A percentile compares a stretch with the other conserved stretches of the same genome.
Conservation (phyloP, 2,329 filamentous ascomycete species). For the Talaromyces verruculosus region DNA sequence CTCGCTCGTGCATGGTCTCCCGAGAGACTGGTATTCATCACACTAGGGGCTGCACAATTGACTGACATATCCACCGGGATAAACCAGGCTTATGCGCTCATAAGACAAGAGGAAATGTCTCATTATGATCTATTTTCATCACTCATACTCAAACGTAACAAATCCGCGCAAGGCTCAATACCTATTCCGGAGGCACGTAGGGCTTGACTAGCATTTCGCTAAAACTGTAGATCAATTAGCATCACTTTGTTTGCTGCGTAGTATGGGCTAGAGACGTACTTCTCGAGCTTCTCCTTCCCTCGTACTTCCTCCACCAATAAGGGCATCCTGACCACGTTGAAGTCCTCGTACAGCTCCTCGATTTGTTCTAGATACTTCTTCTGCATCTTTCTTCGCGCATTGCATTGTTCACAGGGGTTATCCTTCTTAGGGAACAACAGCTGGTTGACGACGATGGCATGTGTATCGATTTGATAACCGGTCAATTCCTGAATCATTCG, state of each 20-base stretch:
- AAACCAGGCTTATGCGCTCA: neutral
- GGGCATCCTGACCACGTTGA: conserved; percentile 99
- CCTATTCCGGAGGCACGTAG: conserved; percentile 45
- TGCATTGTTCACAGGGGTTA: conserved; percentile 91
- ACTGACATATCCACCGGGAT: neutral
- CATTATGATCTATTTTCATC: conserved; percentile 22
- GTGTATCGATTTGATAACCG: conserved; percentile 91
- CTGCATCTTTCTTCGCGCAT: conserved; percentile 94
- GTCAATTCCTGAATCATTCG: conserved; percentile 98
- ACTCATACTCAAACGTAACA: conserved; percentile 13
- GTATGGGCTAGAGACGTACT: conserved; percentile 49
- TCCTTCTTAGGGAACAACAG: conserved; percentile 85
- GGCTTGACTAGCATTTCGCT: conserved; percentile 52
- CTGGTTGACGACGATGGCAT: conserved; percentile 97
- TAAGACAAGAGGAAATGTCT: neutral
- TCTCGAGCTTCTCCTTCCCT: conserved; percentile 90
- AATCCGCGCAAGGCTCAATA: neutral
- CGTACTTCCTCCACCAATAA: conserved; percentile 91
- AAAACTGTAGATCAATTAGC: conserved; percentile 38
- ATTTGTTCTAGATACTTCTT: conserved; percentile 99
- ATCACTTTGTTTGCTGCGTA: neutral
- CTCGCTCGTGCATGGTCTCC: neutral
- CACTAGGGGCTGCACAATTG: neutral
- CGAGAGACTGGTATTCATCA: neutral
- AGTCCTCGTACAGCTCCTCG: conserved; percentile 96